phyloP scores from a whole-genome alignment of 768 basidiomycete genomes.

The Pseudohyphozyma bogoriensis region DNA sequence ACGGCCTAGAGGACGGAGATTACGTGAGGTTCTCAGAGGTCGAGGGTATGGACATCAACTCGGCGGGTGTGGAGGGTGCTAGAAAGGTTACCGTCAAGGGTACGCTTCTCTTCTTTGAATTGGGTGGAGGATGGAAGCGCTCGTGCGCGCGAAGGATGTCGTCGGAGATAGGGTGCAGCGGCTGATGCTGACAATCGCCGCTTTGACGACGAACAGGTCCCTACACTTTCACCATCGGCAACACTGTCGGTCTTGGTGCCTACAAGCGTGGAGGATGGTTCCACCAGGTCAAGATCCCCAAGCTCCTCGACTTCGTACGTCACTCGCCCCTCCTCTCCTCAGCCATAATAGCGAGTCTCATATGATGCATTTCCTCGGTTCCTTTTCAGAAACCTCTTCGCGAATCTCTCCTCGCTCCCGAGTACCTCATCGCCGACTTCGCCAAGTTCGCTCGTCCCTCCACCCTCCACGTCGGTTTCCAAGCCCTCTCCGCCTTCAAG shows the following conservation, averaged over 20 bases:
- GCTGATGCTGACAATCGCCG: too few relatives aligned
- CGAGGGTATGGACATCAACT: constrained; percentile 64
- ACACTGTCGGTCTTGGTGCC: constrained; percentile 63
- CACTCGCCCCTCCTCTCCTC: neutral
- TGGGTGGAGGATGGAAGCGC: too few relatives aligned
- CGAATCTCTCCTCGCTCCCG: constrained; percentile 69
- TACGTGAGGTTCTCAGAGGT: constrained; percentile 94
- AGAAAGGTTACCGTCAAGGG: constrained; percentile 83
- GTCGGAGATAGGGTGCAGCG: too few relatives aligned
- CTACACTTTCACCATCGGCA: constrained; percentile 92
- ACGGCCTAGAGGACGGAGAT: constrained; percentile 97
- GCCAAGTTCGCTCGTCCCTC: constrained; percentile 90
- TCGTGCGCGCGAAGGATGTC: neutral
- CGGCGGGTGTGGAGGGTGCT: constrained; percentile 48
- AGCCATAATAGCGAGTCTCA: neutral
- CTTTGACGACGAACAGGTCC: too few relatives aligned
- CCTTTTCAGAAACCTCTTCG: constrained; percentile 72
- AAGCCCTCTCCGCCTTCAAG: constrained; percentile 73
- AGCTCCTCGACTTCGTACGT: constrained; percentile 83
- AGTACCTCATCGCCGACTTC: constrained; percentile 89
- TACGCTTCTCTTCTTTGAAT: constrained; percentile 20
- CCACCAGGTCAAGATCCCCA: constrained; percentile 98
- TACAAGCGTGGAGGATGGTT: constrained; percentile 88
- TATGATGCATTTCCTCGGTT: too few relatives aligned
- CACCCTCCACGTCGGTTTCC: constrained; percentile 86